Base-by-base conservation (phyloP, 108 stramenopile genomes). In the Fragilaria radians region DNA sequence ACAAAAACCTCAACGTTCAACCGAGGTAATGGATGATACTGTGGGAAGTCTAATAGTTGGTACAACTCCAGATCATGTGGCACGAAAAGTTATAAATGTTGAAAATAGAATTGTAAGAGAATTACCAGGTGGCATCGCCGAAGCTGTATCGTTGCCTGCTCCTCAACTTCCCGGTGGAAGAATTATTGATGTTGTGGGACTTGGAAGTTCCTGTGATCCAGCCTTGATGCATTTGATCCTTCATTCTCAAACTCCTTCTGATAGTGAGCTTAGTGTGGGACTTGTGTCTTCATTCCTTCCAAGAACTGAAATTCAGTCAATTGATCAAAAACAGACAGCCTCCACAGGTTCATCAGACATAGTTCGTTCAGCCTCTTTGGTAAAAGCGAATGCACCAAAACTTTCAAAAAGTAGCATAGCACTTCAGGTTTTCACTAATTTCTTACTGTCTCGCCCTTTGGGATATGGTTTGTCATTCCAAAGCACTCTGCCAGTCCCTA, bases 181-280 rank as follows among this genome's bases (percentile, higher is more conserved):
- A 24, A 82, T 89, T 4, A 85, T 73, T 69, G 88, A 84, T 59
- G 78, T 89, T 33, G 36, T 14, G 36, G 36, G 11, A 42, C 7
- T 42, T 14, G 36, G 36, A 42, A 11, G 14, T 14, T 42, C 36
- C 14, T 14, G 36, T 14, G 14, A 14, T 42, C 14, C 36, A 14
- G 11, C 36, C 7, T 42, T 42, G 36, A 42, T 86, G 65, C 60
- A 48, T 19, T 64, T 93, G 27, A 74, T 81, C 24, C 24, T 78
- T 24, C 69, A 76, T 46, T 93, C 92, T 1, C 78, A 78, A 57
- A 93, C 92, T 25, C 91, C 91, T 17, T 65, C 87, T 19, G 83
- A 88, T 51, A 46, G 59, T 19, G 85, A 87, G 51, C 68, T 89
- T 34, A 77, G 77, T 45, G 69, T 79, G 23, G 82, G 83, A 14